A percentile compares a stretch with the other conserved stretches of the same genome.
Evolutionary conservation across 768 basidiomycete species (phyloP).

Genomic region (Pisolithus marmoratus): DNA sequence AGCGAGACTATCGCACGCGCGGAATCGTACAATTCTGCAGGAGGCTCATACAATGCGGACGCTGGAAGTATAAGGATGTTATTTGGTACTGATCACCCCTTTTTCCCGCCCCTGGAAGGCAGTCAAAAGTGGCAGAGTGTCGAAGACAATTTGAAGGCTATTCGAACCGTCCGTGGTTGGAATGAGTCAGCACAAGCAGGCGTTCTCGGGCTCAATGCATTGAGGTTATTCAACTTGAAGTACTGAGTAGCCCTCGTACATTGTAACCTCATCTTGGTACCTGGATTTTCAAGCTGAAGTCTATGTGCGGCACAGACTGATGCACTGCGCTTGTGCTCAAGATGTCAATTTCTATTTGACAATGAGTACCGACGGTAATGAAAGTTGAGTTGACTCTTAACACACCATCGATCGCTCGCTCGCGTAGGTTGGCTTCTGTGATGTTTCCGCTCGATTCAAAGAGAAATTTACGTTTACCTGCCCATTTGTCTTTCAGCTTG

Average conservation of each 20-base stretch:
- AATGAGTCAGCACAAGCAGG: conserved; percentile 51
- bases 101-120: conserved; percentile 75
- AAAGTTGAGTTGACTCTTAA: conserved; percentile 1
- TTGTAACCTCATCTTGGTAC: conserved; percentile 36
- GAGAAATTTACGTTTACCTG: conserved; percentile 73
- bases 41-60: conserved; percentile 25
- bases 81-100: conserved; percentile 87
- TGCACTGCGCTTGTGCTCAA: conserved; percentile 87
- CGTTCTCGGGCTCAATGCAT: conserved; percentile 69
- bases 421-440: conserved; percentile 79
- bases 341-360: conserved; percentile 78
- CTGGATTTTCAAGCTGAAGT: conserved; percentile 96
- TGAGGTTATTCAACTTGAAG: conserved; percentile 57
- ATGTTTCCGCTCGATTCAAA: conserved; percentile 96
- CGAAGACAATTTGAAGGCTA: conserved; percentile 79
- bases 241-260: conserved; percentile 11
- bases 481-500: conserved; percentile 74
- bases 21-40: conserved; percentile 35
- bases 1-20: conserved; percentile 65
- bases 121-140: conserved; percentile 80
- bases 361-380: background rate
- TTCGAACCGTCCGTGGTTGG: conserved; percentile 38
- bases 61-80: conserved; percentile 57
- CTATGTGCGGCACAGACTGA: conserved; percentile 89
- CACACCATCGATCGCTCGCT: conserved; percentile 78